Base-by-base conservation (phyloP, 495 filamentous ascomycete species). In the Penicillium goetzii region DNA sequence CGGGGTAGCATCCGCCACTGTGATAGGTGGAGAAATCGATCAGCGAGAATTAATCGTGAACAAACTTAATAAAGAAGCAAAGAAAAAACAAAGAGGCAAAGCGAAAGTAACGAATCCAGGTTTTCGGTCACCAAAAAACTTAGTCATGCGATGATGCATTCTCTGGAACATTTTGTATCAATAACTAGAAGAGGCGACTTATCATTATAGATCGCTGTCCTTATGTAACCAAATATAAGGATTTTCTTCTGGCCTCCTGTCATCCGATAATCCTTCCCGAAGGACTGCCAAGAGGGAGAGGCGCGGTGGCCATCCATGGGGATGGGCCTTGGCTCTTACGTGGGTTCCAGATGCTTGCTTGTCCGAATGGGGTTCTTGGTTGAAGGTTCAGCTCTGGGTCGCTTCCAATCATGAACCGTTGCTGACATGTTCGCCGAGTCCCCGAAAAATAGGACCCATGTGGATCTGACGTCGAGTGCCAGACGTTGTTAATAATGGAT, bases 381-480 rank as follows among this genome's bases (percentile, higher is more conserved):
- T 53, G 28, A n/a, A 28, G 10, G 8, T n/a, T n/a, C n/a, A n/a
- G n/a, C n/a, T n/a, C n/a, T n/a, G n/a, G n/a, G 26, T 28, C 30
- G 50, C 30, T 25, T 26, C 45, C 30, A 25, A 51, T 30, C 59
- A 61, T 52, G 49, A 36, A 51, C 21, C 21, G 23, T 28, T 23
- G 25, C n/a, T 10, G 53, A 21, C 43, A 34, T 54, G 64, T 32
- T 64, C 55, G 58, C 58, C 66, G 63, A 68, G 56, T 58, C 41
- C 60, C 66, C 68, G 53, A 57, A 62, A 54, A 26, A 34, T 25
- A 14, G 38, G 9, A 34, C 51, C 68, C 70, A 70, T 72, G 70
- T 72, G 70, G 70, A 72, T 62, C 63, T 68, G 70, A 72, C 70
- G 68, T 72, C 58, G 55, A 10, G 50, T 33, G 30, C 50, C 50